Conservation (phyloP, 164 flowering plant genomes). For the Liquidambar formosana region DNA sequence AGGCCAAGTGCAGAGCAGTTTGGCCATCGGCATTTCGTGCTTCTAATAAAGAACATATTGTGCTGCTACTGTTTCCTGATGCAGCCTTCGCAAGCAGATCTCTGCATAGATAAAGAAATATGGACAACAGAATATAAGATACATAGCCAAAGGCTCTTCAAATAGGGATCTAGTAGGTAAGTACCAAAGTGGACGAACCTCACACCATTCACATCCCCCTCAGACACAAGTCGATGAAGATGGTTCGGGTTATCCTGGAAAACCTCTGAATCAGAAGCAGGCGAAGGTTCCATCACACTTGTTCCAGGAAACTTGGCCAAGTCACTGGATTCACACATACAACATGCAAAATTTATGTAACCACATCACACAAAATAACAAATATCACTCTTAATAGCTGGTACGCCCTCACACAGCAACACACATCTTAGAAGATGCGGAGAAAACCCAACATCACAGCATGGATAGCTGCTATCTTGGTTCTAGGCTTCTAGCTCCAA, state of each 20-base stretch:
- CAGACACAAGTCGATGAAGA: conserved; percentile 75
- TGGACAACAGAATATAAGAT: not conserved
- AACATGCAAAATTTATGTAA: not conserved
- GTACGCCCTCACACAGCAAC: not conserved
- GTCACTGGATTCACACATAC: conserved; percentile 45
- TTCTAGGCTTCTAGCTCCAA: not conserved
- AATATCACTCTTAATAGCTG: not conserved
- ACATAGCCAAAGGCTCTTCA: not conserved
- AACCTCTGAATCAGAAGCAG: conserved; percentile 47
- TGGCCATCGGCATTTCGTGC: conserved; percentile 95
- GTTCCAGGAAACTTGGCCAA: conserved; percentile 40
- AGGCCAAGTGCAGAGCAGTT: conserved; percentile 96
- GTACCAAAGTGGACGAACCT: conserved; percentile 50
- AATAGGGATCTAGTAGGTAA: not conserved
- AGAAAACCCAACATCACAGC: not conserved
- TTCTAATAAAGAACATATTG: conserved; percentile 61
- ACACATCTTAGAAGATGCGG: not conserved
- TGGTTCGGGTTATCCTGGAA: conserved; percentile 52
- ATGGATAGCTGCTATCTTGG: not conserved
- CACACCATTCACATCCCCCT: conserved; percentile 78
- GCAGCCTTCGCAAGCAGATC: conserved; percentile 80
- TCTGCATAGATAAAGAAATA: conserved; percentile 36
- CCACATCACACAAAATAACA: not conserved
- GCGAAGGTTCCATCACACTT: conserved; percentile 45
- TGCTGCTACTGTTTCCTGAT: conserved; percentile 40